Evolutionary conservation across 2,329 filamentous ascomycete genomes (phyloP), one percentile per base, ranked within the genome.

Genomic region (Trichophaea hybrida): DNA sequence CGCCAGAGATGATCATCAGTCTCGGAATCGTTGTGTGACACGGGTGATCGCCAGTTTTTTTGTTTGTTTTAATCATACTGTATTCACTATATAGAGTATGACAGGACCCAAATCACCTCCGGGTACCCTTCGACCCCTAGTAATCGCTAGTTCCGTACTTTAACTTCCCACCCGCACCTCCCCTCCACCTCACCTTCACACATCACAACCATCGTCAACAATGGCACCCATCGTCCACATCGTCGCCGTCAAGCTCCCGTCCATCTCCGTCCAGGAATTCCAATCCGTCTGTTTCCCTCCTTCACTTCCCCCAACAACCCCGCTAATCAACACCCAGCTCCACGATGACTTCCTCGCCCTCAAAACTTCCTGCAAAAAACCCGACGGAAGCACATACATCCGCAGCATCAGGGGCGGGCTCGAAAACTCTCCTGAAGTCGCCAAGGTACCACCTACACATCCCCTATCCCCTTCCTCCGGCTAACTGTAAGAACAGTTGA

Each of bases 401-500:
- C 34, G 59, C n/a, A 63, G 61, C 32, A 59, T 65, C 56, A 63
- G 58, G 31, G 63, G 61, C 12, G 63, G 63, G 7, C 31, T 59
- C 31, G 63, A 65, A 33, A 63, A 61, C 51, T 63, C 60, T 31
- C 43, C 38, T n/a, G 63, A 65, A 34, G 44, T 43, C 1, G 44
- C 56, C 6, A 48, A 56, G 58, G 61, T 61, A 50, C 12, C 52
- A 43, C 13, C 17, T n/a, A 8, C 5, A 35, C 33, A 5, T 7
- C 34, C 6, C 48, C 31, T 5, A 7, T 1, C 6, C 5, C 8
- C 48, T 7, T 1, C n/a, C 13, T 50, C 10, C 13, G 31, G 15
- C n/a, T 24, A 5, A 24, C 31, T 2, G 13, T 50, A 24, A 50
- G 31, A 50, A 80, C 83, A 75, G 77, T 46, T 46, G 40, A 46